Base-by-base conservation (phyloP, 2,329 filamentous ascomycete genomes). In the Hyphodiscus sp. region DNA sequence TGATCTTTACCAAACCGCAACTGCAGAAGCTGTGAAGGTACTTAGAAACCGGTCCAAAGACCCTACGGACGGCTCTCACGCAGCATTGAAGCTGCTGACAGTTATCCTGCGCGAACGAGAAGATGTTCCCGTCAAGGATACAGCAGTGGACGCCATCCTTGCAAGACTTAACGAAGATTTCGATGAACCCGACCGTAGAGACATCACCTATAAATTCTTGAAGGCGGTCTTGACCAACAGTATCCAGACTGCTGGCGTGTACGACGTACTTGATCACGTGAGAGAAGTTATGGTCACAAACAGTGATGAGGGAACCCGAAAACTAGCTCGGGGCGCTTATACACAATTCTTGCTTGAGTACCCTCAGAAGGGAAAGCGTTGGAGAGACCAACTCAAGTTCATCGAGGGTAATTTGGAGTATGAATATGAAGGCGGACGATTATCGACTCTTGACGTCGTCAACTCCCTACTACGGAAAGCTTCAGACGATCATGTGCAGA, bases 231-330 rank as follows among this genome's bases (percentile, higher is more conserved):
- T 99, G 66, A 86, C 89, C 50, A 83, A 91, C 18, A 92, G 87
- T 67, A 78, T 97, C 44, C 81, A 96, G 64, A 91, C 95, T 8
- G 86, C 91, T 0, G 80, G 87, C 43, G 85, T 99, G 29, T 99
- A 99, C 67, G 92, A 97, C 66, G 86, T 87, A 9, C 80, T 96
- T 58, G 94, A 99, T 68, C 85, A 91, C 63, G 86, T 95, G 29
- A 89, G 90, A 46, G 85, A 82, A 2, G 87, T 96, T 68, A 97
- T 97, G 91, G 87, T 99, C 53, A 96, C 88, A 45, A 97, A 97
- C 67, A 89, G 96, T 58, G 91, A 95, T 62, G 87, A 87, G 62
- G 85, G 87, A 59, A 92, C 92, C 2, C 82, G 94, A 50, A 90
- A 96, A 68, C 76, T 95, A 41, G 91, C 92, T 15, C 81, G 94